Evolutionary conservation across 78 protist species (phyloP).

Genomic region (Monocercomonoides exilis): DNA sequence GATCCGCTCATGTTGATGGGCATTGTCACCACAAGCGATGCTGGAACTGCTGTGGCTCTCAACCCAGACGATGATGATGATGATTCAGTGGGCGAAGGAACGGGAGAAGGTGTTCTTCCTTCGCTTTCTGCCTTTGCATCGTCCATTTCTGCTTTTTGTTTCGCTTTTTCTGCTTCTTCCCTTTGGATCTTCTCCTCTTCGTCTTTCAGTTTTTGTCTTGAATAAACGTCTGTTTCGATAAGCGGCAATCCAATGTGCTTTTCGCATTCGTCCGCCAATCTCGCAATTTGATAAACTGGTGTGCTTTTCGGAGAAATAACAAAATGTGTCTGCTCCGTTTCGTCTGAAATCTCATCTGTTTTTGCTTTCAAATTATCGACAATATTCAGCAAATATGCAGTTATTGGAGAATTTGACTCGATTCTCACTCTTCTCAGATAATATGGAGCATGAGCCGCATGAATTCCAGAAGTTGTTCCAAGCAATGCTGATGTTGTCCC

Average conservation of each 20-base stretch:
- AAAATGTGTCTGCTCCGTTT: no score
- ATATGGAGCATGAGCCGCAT: constrained; percentile 8
- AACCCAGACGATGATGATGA: no score
- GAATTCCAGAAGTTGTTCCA: neutral
- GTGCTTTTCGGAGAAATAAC: no score
- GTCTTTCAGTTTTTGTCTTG: neutral
- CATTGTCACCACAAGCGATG: neutral
- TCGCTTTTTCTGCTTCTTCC: neutral
- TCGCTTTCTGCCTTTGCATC: no score
- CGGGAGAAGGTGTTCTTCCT: no score
- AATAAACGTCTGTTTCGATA: neutral
- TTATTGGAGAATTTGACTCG: neutral
- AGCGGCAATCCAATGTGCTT: neutral
- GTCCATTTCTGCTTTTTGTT: neutral
- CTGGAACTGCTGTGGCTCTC: neutral
- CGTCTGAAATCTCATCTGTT: no score
- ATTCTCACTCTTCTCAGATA: neutral
- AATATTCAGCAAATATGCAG: neutral
- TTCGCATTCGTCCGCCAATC: neutral
- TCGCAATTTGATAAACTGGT: neutral
- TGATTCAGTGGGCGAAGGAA: no score
- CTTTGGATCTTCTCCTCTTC: neutral
- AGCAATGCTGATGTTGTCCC: constrained; percentile 3
- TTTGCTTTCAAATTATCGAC: neutral
- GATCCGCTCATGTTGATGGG: constrained; percentile 2